A percentile compares a stretch with the other conserved stretches of the same genome.
phyloP scores from a whole-genome alignment of 352 stramenopile species.

The Phytopythium chamaehyphon region DNA sequence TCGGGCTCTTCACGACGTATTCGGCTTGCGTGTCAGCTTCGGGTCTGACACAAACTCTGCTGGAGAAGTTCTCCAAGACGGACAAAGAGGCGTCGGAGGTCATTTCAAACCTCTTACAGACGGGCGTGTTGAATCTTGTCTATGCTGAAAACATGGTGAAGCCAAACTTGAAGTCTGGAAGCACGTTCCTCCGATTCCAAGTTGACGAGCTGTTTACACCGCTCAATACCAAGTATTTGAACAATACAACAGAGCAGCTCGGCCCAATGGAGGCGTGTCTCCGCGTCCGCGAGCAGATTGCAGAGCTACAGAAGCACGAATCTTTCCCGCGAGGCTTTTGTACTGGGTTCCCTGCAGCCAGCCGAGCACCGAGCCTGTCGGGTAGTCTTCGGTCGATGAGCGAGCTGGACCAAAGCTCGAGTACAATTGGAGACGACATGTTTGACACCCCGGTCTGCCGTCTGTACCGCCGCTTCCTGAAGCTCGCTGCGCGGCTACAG shows the following conservation, averaged over 20 bases:
- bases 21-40: conserved; percentile 50
- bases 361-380: neutral
- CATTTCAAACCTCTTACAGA: conserved; percentile 38
- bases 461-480: conserved; percentile 75
- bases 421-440: conserved; percentile 19
- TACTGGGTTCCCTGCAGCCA: conserved; percentile 40
- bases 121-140: conserved; percentile 46
- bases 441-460: conserved; percentile 55
- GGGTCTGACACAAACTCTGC: conserved; percentile 45
- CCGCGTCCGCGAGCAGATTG: conserved; percentile 53
- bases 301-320: conserved; percentile 57
- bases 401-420: conserved; percentile 7
- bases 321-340: conserved; percentile 70
- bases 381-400: conserved; percentile 8
- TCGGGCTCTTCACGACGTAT: conserved; percentile 74
- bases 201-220: conserved; percentile 79
- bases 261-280: conserved; percentile 71
- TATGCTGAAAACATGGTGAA: conserved; percentile 42
- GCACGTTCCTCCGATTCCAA: conserved; percentile 80
- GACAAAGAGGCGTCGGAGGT: conserved; percentile 36
- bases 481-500: conserved; percentile 58
- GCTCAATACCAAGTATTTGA: conserved; percentile 80
- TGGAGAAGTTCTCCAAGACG: conserved; percentile 55
- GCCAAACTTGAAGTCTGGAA: conserved; percentile 38
- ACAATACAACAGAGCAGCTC: conserved; percentile 33